Base-by-base conservation (phyloP, 139 green algal genomes). In the Tetradesmus lagerheimii region DNA sequence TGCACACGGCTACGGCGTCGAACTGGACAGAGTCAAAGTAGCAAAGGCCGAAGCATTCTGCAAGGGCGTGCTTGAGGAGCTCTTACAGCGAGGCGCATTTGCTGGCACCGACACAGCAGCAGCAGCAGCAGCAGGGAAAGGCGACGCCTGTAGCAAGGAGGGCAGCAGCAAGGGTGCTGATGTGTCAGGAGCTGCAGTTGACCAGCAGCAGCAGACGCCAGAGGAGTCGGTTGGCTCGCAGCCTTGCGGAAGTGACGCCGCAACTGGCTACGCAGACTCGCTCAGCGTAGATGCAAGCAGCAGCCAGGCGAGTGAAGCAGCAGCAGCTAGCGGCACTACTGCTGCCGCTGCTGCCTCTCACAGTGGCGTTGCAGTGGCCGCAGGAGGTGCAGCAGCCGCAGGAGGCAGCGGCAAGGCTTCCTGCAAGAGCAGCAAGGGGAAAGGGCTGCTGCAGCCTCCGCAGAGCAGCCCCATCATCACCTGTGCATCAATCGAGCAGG, bases 11-110 rank as follows among this genome's bases (percentile, higher is more conserved):
- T 94, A 90, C 41, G 97, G 97, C 75, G 92, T 98, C 4, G 97
- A 99, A 83, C 86, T 98, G 0, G 97, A 99, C 86, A 80, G 80
- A 20, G 94, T 99, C 90, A 99, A 99, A 92, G 96, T 95, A 80
- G 88, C 96, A 90, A 99, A 99, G 90, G 96, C 95, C 1, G 79
- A 93, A 4, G 94, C 95, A 0, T 98, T 99, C 77, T 84, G 96
- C 25, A 57, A 45, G 80, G 92, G 96, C 66, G 91, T 95, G 3
- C 41, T 92, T 1, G 76, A 64, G 2, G 93, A 91, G 57, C 90
- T 97, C 90, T 4, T 25, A 34, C 38, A 81, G 27, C 83, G 89
- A 4, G 89, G 86, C n/a, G 37, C 93, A 1, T 37, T 88, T 25
- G 31, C 38, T 29, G 67, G 50, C 18, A 41, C 5, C 25, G 43